A percentile compares a stretch with the other conserved stretches of the same genome.
Conservation (phyloP, 805 yeast species). For the Starmerella apis region DNA sequence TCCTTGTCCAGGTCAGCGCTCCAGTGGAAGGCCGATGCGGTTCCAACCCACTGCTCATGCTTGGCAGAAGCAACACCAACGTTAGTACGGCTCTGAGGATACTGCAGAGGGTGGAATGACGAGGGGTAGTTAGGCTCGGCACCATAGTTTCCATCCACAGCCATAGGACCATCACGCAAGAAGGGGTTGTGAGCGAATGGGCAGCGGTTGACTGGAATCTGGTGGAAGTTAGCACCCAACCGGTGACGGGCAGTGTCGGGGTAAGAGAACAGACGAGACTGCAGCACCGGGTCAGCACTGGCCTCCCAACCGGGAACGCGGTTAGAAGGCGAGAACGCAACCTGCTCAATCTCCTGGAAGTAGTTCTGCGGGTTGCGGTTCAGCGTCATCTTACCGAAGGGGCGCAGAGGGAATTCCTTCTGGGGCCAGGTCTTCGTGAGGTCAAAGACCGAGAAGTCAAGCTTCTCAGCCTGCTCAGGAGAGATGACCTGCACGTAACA, state of each 20-base stretch:
- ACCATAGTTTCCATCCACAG: slow-evolving; percentile 39
- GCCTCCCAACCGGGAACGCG: slow-evolving; percentile 68
- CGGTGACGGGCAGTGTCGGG: slow-evolving; percentile 70
- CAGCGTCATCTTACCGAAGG: slow-evolving; percentile 45
- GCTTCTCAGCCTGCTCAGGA: slow-evolving; percentile 45
- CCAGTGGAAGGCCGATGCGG: slow-evolving; percentile 85
- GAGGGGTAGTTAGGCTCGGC: slow-evolving; percentile 44
- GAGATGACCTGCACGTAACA: slow-evolving; percentile 51
- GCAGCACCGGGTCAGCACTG: slow-evolving; percentile 67
- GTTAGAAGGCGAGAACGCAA: slow-evolving; percentile 64
- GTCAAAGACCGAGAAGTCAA: slow-evolving; percentile 41
- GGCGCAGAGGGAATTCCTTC: slow-evolving; percentile 43
- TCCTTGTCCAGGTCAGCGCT: slow-evolving; percentile 48
- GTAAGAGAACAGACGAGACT: slow-evolving; percentile 65
- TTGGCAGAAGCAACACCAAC: slow-evolving; percentile 29
- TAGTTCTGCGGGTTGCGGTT: slow-evolving; percentile 49
- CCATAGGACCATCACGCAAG: slow-evolving; percentile 55
- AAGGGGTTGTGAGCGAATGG: slow-evolving; percentile 41
- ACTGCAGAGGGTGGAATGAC: slow-evolving; percentile 32
- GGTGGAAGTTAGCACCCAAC: slow-evolving; percentile 57
- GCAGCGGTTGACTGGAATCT: slow-evolving; percentile 54
- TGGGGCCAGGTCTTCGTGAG: slow-evolving; percentile 53
- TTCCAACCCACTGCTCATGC: slow-evolving; percentile 73
- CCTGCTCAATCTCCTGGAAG: slow-evolving; percentile 43
- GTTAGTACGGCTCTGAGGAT: slow-evolving; percentile 21